These are phyloP conservation scores for Trichocomaceae sp. DNA, from an alignment of 2,329 filamentous ascomycete species.

Conservation along the genomic window DNA sequence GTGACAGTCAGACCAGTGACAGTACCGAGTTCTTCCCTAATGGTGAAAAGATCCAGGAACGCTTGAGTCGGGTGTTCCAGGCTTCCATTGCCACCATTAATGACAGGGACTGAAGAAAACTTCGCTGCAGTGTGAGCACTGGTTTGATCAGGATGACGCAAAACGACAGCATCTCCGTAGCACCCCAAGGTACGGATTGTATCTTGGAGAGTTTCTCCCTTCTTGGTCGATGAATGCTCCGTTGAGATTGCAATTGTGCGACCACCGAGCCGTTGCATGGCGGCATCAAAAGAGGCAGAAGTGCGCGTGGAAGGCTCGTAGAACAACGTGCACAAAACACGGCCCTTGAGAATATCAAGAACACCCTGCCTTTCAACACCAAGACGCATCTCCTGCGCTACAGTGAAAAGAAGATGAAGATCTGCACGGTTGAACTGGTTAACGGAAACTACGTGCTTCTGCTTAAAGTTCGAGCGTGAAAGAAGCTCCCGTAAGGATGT, in stretches of 20 bases:
- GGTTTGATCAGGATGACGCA: slow-evolving; percentile 80
- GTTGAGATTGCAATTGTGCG: slow-evolving; percentile 77
- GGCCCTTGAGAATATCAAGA: slow-evolving; percentile 76
- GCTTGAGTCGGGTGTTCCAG: slow-evolving; percentile 96
- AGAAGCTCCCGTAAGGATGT: slow-evolving; percentile 64
- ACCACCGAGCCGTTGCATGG: slow-evolving; percentile 96
- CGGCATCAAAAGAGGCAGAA: slow-evolving; percentile 90
- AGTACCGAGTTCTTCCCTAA: slow-evolving; percentile 92
- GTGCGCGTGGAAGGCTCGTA: slow-evolving; percentile 96
- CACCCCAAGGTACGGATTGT: slow-evolving; percentile 88
- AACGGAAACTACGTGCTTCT: slow-evolving; percentile 84
- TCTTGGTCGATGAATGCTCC: slow-evolving; percentile 78
- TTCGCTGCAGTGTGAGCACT: slow-evolving; percentile 78
- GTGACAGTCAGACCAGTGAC: slow-evolving; percentile 94
- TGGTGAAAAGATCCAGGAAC: slow-evolving; percentile 95
- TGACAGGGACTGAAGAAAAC: slow-evolving; percentile 82
- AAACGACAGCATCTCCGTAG: slow-evolving; percentile 92
- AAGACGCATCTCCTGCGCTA: slow-evolving; percentile 95
- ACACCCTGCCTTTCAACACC: slow-evolving; percentile 90
- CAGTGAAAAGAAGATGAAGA: slow-evolving; percentile 87
- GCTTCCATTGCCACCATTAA: slow-evolving; percentile 95
- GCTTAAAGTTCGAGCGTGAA: slow-evolving; percentile 76
- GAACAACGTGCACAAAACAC: slow-evolving; percentile 87
- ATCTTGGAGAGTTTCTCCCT: slow-evolving; percentile 90
- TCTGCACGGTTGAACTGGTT: slow-evolving; percentile 82